These are phyloP conservation scores for Septoria petroselini DNA, from an alignment of 2,329 filamentous ascomycete species.

Conservation along the genomic window DNA sequence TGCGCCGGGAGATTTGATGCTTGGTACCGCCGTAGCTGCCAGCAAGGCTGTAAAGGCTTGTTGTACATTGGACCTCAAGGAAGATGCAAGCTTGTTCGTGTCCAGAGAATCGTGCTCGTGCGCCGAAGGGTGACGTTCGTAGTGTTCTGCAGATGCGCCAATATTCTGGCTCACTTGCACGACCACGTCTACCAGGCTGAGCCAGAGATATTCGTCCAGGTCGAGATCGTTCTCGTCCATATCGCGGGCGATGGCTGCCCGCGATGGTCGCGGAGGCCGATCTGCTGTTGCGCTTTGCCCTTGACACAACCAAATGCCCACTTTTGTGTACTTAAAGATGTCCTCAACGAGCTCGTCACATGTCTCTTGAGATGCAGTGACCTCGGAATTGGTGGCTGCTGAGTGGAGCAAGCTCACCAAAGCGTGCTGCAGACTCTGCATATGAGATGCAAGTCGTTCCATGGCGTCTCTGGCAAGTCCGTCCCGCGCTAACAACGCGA, in stretches of 20 bases:
- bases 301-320: constrained; percentile 95
- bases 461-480: constrained; percentile 81
- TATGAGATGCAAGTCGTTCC: constrained; percentile 75
- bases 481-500: constrained; percentile 84
- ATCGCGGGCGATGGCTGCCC: constrained; percentile 41
- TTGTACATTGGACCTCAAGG: constrained; percentile 78
- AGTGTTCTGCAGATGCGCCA: constrained; percentile 26
- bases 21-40: constrained; percentile 62
- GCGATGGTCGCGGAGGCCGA: constrained; percentile 33
- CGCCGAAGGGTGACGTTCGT: constrained; percentile 35
- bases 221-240: constrained; percentile 57
- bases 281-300: constrained; percentile 65
- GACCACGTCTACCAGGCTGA: constrained; percentile 62
- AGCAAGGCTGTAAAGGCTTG: constrained; percentile 86
- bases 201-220: constrained; percentile 62
- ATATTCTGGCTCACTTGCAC: constrained; percentile 53
- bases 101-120: constrained; percentile 44
- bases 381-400: constrained; percentile 55
- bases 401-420: constrained; percentile 70
- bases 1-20: constrained; percentile 30
- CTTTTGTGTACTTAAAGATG: constrained; percentile 83
- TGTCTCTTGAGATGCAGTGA: constrained; percentile 59
- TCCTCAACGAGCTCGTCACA: constrained; percentile 71
- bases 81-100: constrained; percentile 59
- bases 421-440: constrained; percentile 75